These are phyloP conservation scores for Penicillium sp. DNA, from an alignment of 2,329 filamentous ascomycete species.

Conservation along the genomic window DNA sequence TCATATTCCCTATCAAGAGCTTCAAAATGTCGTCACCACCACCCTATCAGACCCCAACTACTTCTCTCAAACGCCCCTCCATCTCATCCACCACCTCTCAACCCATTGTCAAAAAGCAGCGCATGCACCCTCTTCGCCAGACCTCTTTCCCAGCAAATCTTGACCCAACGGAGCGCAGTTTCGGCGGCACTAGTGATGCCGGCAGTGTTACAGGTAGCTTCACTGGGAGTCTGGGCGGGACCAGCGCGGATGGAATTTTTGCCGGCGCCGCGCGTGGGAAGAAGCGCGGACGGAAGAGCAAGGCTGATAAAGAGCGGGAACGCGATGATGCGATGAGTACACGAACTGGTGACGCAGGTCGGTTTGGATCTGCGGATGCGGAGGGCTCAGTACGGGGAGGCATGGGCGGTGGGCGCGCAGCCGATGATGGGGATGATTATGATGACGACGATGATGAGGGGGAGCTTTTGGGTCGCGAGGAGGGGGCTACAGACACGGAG, in stretches of 20 bases:
- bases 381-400: conserved; percentile 36
- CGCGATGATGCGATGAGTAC: conserved; percentile 31
- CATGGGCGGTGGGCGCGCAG: conserved; percentile 38
- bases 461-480: conserved; percentile 47
- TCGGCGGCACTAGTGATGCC: conserved; percentile 38
- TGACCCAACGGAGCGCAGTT: conserved; percentile 32
- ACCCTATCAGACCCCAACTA: conserved; percentile 27
- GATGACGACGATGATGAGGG: conserved; percentile 53
- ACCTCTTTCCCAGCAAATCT: conserved; percentile 45
- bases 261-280: conserved; percentile 27
- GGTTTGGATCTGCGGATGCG: conserved; percentile 35
- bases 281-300: conserved; percentile 41
- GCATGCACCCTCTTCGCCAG: conserved; percentile 50
- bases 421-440: conserved; percentile 50
- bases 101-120: conserved; percentile 32
- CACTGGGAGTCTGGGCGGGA: conserved; percentile 42
- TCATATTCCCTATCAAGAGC: background rate
- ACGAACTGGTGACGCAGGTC: conserved; percentile 24
- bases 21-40: conserved; percentile 42
- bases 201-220: conserved; percentile 46
- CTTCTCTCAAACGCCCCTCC: conserved; percentile 44
- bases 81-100: conserved; percentile 40
- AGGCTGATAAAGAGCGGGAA: conserved; percentile 39
- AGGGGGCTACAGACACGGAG: conserved; percentile 48
- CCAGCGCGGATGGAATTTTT: conserved; percentile 37